Base-by-base conservation (phyloP, 78 protist species). In the Goniomonas avonlea region DNA sequence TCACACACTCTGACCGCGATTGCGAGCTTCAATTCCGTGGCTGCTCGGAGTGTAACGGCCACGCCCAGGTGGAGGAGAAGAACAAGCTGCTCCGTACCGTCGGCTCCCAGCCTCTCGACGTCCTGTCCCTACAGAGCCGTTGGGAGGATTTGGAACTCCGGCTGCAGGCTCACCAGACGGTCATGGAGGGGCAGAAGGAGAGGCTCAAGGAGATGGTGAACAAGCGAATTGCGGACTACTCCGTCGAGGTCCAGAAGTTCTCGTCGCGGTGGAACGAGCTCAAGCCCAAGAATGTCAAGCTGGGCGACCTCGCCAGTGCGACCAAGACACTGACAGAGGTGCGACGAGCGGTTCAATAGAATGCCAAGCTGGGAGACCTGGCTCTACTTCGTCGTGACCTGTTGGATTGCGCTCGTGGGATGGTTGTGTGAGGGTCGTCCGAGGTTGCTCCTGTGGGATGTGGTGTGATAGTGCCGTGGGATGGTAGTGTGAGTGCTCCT, bases 101-200 rank as follows among this genome's bases (percentile, higher is more conserved):
- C 60, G 39, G 61, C n/a, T 77, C 60, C 58, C 37, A 23, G 35
- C 60, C 34, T 17, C 0, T 59, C 53, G 75, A 79, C 47, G 15
- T 66, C 21, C 3, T 9, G 17, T 53, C 25, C 31, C 43, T 73
- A 35, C 37, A 43, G 15, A 5, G 25, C 35, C 58, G 45, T 20
- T 81, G 85, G 85, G 85, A 81, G 39, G 18, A 73, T 27, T 69
- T 81, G 53, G 79, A 84, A n/a, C 65, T 61, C 47, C 43, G 61
- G n/a, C 55, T 71, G 32, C 0, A 18, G 11, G 69, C 83, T 23
- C 80, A 68, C 81, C 83, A 31, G 69, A 34, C 58, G 75, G n/a
- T 80, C 56, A 27, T 47, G 32, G 63, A 70, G 39, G 80, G 56
- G 65, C 83, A 80, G 78, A 43, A 40, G 58, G 90, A 23, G n/a